Evolutionary conservation across 495 filamentous ascomycete genomes (phyloP).

Genomic region (Pseudotulostoma volvatum): DNA sequence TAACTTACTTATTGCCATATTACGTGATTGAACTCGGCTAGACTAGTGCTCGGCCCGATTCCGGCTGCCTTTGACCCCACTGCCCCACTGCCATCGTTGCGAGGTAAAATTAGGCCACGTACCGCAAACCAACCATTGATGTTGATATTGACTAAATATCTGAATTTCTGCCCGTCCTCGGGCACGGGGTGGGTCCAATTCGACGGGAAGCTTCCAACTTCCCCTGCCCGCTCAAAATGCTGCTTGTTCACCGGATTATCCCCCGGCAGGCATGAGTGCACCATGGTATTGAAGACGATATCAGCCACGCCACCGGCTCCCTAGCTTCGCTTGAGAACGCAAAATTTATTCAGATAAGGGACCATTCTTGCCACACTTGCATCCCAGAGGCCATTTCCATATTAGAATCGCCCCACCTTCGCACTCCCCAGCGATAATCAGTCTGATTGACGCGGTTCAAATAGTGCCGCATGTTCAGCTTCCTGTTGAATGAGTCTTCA

Average conservation of each 20-base stretch:
- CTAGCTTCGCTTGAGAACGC: conserved; percentile 74
- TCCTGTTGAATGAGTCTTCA: conserved; percentile 81
- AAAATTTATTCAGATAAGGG: conserved; percentile 96
- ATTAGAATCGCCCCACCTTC: conserved; percentile 91
- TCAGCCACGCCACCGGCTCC: conserved; percentile 88
- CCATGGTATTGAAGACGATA: conserved; percentile 90
- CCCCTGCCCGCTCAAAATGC: conserved; percentile 87
- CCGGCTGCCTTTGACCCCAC: no score
- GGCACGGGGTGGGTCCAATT: conserved; percentile 59
- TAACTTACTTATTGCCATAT: no score
- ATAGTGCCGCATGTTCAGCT: conserved; percentile 71
- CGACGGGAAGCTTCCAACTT: conserved; percentile 58
- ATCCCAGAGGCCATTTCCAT: conserved; percentile 67
- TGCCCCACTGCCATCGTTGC: no score
- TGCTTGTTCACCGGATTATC: conserved; percentile 82
- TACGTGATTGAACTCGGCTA: no score
- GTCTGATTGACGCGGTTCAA: conserved; percentile 63
- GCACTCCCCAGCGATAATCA: conserved; percentile 92
- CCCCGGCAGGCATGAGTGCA: conserved; percentile 68
- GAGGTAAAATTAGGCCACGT: no score
- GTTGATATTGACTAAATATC: no score
- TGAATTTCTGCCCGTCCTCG: conserved; percentile 38
- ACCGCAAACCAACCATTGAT: no score
- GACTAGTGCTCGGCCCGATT: no score
- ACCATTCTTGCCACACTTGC: conserved; percentile 43